phyloP scores from a whole-genome alignment of 805 yeast genomes.

The Peterozyma toletana region DNA sequence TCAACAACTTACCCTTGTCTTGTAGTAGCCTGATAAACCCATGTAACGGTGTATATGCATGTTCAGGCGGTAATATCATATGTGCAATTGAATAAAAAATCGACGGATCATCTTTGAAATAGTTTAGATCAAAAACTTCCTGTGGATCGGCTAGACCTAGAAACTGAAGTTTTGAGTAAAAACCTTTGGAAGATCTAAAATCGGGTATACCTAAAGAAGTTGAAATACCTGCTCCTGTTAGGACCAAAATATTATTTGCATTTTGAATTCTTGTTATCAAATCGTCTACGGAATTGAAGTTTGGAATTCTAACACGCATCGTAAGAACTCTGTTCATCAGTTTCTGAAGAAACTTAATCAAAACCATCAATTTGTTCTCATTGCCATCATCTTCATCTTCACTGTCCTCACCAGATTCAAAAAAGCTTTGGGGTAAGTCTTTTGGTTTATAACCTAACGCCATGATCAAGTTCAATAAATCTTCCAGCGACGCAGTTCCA shows the following conservation, averaged over 20 bases:
- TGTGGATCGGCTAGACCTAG: slow-evolving; percentile 82
- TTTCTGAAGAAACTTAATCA: slow-evolving; percentile 46
- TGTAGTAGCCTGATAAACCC: slow-evolving; percentile 68
- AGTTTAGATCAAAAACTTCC: slow-evolving; percentile 71
- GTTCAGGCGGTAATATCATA: slow-evolving; percentile 71
- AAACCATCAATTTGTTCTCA: slow-evolving; percentile 35
- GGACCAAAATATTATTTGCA: slow-evolving; percentile 57
- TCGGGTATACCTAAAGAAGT: slow-evolving; percentile 86
- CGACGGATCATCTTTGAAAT: slow-evolving; percentile 70
- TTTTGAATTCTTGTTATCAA: slow-evolving; percentile 44
- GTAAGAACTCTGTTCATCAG: slow-evolving; percentile 59
- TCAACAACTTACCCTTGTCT: slow-evolving; percentile 66
- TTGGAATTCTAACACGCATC: slow-evolving; percentile 47
- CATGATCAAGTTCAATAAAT: slow-evolving; percentile 48
- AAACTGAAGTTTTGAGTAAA: slow-evolving; percentile 61
- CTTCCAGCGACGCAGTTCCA: slow-evolving; percentile 47
- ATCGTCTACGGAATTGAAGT: slow-evolving; percentile 52
- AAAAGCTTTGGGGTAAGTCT: slow-evolving; percentile 2
- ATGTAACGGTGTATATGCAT: slow-evolving; percentile 68
- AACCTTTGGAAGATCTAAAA: slow-evolving; percentile 79
- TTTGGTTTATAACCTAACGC: slow-evolving; percentile 49
- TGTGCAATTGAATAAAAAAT: slow-evolving; percentile 84
- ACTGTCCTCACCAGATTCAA: slow-evolving; percentile 11
- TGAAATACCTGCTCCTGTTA: slow-evolving; percentile 93
- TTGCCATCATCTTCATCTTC: slow-evolving; percentile 22